A percentile compares a stretch with the other conserved stretches of the same genome.
Conservation (phyloP, 2,329 filamentous ascomycete genomes). For the Coniosporium tulheliwenetii region DNA sequence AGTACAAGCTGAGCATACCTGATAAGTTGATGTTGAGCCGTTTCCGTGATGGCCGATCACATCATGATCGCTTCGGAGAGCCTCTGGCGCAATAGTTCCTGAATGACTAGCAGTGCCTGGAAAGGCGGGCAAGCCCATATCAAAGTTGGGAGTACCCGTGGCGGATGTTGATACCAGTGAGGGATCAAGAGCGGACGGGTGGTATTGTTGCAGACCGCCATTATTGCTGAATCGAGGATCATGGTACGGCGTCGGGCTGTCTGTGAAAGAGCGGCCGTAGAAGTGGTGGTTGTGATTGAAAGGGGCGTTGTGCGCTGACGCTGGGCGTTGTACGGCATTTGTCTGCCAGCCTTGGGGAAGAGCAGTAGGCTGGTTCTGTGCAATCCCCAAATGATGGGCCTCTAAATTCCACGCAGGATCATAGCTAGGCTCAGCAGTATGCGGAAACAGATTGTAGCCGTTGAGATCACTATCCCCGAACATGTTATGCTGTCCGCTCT, state of each 20-base stretch:
- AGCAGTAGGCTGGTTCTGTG: slow-evolving; percentile 1
- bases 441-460: slow-evolving; percentile 12
- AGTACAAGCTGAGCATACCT: too few relatives aligned
- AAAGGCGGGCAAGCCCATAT: slow-evolving; percentile 3
- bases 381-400: slow-evolving; percentile 1
- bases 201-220: slow-evolving; percentile 3
- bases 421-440: slow-evolving; percentile 8
- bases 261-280: slow-evolving; percentile 9
- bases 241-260: slow-evolving; percentile 4
- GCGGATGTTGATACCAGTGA: slow-evolving; percentile 4
- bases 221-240: slow-evolving; percentile 7
- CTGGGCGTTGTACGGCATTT: slow-evolving; percentile 7
- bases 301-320: slow-evolving; percentile 8
- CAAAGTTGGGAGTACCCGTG: slow-evolving; percentile 2
- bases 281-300: slow-evolving; percentile 5
- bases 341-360: slow-evolving; percentile 9
- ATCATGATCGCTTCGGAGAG: slow-evolving; percentile 5
- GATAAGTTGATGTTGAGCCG: too few relatives aligned
- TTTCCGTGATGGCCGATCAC: too few relatives aligned
- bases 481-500: slow-evolving; percentile 12
- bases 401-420: slow-evolving; percentile 3
- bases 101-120: slow-evolving; percentile 5
- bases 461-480: slow-evolving; percentile 12
- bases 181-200: slow-evolving; percentile 4
- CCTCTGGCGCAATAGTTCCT: slow-evolving; percentile 15